Evolutionary conservation across 2,329 filamentous ascomycete genomes (phyloP).

Genomic region (Chrysoporthe cubensis): DNA sequence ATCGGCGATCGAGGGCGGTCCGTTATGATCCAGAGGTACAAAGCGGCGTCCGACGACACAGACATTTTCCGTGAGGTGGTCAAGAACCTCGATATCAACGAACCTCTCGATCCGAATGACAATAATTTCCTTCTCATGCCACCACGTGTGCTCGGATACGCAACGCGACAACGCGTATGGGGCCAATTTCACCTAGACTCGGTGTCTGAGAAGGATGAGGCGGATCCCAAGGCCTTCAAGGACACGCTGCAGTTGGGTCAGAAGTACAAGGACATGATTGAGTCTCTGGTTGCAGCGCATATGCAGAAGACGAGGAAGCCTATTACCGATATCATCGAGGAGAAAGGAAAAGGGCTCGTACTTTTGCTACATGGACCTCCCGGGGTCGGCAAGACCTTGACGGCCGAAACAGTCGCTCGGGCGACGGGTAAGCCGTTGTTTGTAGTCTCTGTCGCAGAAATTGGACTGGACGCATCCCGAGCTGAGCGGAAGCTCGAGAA

Average conservation of each 20-base stretch:
- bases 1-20: not conserved
- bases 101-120: not conserved
- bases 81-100: conserved; percentile 1
- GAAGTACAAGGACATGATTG: conserved; percentile 25
- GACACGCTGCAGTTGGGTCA: conserved; percentile 18
- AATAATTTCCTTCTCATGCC: conserved; percentile 16
- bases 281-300: conserved; percentile 22
- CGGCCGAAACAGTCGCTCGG: conserved; percentile 26
- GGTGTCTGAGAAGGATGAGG: not conserved
- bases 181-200: conserved; percentile 22
- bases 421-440: conserved; percentile 27
- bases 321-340: conserved; percentile 27
- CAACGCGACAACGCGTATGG: conserved; percentile 25
- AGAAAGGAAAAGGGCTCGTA: conserved; percentile 27
- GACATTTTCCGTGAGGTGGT: conserved; percentile 8
- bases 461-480: conserved; percentile 21
- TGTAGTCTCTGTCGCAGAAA: conserved; percentile 26
- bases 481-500: conserved; percentile 27
- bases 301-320: conserved; percentile 19
- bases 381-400: conserved; percentile 29
- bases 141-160: conserved; percentile 24
- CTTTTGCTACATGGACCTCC: conserved; percentile 27
- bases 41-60: conserved; percentile 5
- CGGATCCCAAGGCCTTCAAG: conserved; percentile 9
- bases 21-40: not conserved